Percentiles rank a stretch among this genome's conserved stretches.
These are phyloP conservation scores for Syzygium grande DNA, from an alignment of 345 rosid genomes.

Conservation along the genomic window DNA sequence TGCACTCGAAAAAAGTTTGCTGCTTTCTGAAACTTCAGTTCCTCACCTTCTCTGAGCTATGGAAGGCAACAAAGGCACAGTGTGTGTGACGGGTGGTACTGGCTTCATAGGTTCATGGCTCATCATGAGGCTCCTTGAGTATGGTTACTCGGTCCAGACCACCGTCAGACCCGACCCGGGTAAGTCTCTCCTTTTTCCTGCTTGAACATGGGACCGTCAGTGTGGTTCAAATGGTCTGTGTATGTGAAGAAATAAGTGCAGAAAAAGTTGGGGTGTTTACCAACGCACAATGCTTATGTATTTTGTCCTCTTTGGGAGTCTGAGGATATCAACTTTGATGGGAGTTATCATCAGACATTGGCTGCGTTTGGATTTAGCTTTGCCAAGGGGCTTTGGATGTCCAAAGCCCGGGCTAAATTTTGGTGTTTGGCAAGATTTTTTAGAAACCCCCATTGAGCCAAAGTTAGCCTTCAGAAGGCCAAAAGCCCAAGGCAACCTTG, in stretches of 20 bases:
- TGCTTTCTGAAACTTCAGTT: neutral
- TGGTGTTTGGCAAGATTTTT: too few species aligned
- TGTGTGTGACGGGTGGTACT: constrained; percentile 85
- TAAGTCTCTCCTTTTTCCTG: neutral
- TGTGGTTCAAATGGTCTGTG: neutral
- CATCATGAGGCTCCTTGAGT: constrained; percentile 70
- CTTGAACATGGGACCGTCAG: neutral
- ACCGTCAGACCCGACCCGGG: constrained; percentile 71
- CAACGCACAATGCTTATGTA: neutral
- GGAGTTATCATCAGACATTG: too few species aligned
- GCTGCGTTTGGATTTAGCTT: too few species aligned
- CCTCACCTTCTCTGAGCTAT: neutral
- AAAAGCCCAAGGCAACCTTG: too few species aligned
- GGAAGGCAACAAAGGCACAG: neutral
- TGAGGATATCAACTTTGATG: too few species aligned
- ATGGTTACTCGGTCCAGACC: constrained; percentile 63
- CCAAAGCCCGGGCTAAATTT: too few species aligned
- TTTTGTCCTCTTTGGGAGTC: neutral
- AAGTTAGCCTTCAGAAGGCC: too few species aligned
- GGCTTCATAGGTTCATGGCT: constrained; percentile 95
- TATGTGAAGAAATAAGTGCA: neutral
- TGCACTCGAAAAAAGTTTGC: neutral
- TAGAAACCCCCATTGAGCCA: too few species aligned
- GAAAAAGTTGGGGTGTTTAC: neutral
- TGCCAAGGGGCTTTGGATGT: too few species aligned